Evolutionary conservation across 1,284 basidiomycete species (phyloP), one percentile per base, ranked within the genome.

Genomic region (Abortiporus biennis): DNA sequence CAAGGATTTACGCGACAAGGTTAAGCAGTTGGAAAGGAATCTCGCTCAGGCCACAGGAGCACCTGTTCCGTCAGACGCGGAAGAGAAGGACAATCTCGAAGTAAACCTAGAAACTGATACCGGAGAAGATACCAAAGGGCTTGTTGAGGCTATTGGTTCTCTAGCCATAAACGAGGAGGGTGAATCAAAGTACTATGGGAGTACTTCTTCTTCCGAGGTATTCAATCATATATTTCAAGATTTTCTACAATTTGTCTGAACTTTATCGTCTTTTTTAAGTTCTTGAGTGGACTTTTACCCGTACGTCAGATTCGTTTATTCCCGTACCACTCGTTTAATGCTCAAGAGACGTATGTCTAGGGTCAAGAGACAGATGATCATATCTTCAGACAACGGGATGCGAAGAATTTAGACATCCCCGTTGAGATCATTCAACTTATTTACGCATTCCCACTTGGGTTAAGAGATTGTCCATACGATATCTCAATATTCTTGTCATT

Each of bases 11-110:
- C 62, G 59, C 0, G 63, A 70, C 27, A 65, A 74, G 8, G 71
- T 81, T 29, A 68, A 70, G 24, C 78, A 83, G 49, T 66, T 89
- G 4, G 72, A 80, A 44, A 56, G 63, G 1, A 72, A 76, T 2
- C 56, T 85, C 2, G 61, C 62, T 4, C 56, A 67, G 6, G n/a
- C n/a, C n/a, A n/a, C n/a, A n/a, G n/a, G n/a, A n/a, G n/a, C n/a
- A n/a, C n/a, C n/a, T n/a, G n/a, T n/a, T n/a, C n/a, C 8, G 9
- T n/a, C 8, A 29, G 27, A 29, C n/a, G n/a, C 27, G 27, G 9
- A n/a, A n/a, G 27, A 29, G n/a, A 8, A 8, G n/a, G 27, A 29
- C n/a, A n/a, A 29, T 29, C 27, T 9, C 9, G 8, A 8, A 29
- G 27, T 29, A 9, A n/a, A n/a, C n/a, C n/a, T n/a, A n/a, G n/a